Evolutionary conservation across 306 rosid genomes (phyloP).

Genomic region (Quercus ilex): DNA sequence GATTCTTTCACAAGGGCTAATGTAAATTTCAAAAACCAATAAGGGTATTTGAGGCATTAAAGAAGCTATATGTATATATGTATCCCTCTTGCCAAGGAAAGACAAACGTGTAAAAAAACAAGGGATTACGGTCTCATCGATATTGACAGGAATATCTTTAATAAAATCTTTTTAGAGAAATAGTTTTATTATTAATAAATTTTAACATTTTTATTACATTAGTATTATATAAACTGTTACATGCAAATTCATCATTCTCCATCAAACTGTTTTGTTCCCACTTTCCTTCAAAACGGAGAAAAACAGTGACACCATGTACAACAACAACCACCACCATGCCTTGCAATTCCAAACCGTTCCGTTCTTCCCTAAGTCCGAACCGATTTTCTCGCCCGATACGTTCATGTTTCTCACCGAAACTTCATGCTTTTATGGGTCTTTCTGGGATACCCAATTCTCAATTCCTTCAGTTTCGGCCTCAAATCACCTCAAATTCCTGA

Average conservation of each 20-base stretch:
- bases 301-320: not conserved
- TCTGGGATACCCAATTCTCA: constrained; percentile 17
- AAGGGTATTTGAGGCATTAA: constrained; percentile 11
- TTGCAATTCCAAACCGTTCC: not conserved
- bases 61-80: not conserved
- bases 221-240: not conserved
- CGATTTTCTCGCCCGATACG: constrained; percentile 10
- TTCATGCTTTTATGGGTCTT: constrained; percentile 5
- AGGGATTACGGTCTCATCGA: constrained; percentile 54
- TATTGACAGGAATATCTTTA: constrained; percentile 43
- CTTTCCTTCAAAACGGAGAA: not conserved
- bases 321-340: not conserved
- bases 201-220: not conserved
- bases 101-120: constrained; percentile 20
- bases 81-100: constrained; percentile 4
- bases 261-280: not conserved
- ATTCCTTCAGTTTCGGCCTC: constrained; percentile 3
- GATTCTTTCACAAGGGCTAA: too few species aligned
- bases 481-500: not conserved
- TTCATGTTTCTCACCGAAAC: not conserved
- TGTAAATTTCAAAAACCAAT: not conserved
- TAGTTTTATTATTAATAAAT: not conserved
- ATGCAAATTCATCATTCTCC: not conserved
- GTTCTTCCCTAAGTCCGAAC: constrained; percentile 5
- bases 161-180: constrained; percentile 3